A percentile compares a stretch with the other conserved stretches of the same genome.
Evolutionary conservation across 495 filamentous ascomycete genomes (phyloP).

Genomic region (Penicillium macrosclerotiorum): DNA sequence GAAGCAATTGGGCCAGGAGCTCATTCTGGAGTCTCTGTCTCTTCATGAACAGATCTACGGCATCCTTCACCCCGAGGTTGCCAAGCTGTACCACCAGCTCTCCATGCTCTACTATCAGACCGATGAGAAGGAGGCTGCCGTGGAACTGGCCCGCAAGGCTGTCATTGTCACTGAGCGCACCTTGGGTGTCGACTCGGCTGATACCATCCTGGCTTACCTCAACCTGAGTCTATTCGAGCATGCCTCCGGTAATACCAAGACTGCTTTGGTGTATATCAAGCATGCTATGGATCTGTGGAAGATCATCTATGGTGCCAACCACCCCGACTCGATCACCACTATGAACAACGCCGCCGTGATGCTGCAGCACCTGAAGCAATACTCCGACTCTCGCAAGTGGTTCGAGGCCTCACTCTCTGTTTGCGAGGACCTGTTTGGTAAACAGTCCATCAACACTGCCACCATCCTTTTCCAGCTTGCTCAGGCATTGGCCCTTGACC

Average conservation of each 20-base stretch:
- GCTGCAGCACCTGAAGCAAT: conserved; percentile 90
- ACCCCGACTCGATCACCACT: conserved; percentile 97
- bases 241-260: conserved; percentile 79
- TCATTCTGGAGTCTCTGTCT: conserved; percentile 91
- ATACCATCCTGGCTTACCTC: conserved; percentile 91
- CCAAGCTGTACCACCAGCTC: conserved; percentile 88
- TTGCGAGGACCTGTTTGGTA: conserved; percentile 84
- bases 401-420: conserved; percentile 88
- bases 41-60: conserved; percentile 99
- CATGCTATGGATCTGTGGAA: conserved; percentile 97
- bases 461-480: conserved; percentile 96
- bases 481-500: conserved; percentile 88
- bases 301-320: conserved; percentile 87
- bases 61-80: conserved; percentile 94
- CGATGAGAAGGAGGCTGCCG: conserved; percentile 91
- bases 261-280: conserved; percentile 78
- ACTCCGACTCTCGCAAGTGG: conserved; percentile 90
- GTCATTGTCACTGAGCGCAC: conserved; percentile 96
- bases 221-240: conserved; percentile 97
- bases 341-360: conserved; percentile 99
- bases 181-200: conserved; percentile 86
- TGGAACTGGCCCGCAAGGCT: conserved; percentile 93
- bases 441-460: conserved; percentile 86
- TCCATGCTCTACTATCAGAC: conserved; percentile 94
- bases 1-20: conserved; percentile 92